Conservation (phyloP, 2,329 filamentous ascomycete genomes). For the Neonectria neomacrospora region DNA sequence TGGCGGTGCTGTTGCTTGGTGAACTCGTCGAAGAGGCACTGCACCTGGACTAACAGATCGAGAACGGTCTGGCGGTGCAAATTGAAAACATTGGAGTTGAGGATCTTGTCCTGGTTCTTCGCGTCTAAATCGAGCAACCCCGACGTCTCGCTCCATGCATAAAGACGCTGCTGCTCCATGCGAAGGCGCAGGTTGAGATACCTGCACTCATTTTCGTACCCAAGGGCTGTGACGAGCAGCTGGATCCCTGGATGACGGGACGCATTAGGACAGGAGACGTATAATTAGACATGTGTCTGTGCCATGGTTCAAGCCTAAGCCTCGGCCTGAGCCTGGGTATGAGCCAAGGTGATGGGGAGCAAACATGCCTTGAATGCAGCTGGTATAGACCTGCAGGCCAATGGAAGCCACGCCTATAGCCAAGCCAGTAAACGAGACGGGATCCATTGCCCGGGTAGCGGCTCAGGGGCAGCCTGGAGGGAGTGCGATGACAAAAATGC, state of each 20-base stretch:
- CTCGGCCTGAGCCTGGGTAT: neutral
- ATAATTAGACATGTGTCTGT: neutral
- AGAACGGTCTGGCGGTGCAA: conserved; percentile 61
- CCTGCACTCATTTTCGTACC: conserved; percentile 59
- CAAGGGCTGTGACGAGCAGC: conserved; percentile 59
- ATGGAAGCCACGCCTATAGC: conserved; percentile 58
- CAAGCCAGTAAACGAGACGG: conserved; percentile 55
- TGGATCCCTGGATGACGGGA: conserved; percentile 53
- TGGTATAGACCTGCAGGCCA: conserved; percentile 58
- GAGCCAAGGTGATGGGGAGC: neutral
- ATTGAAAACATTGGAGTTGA: conserved; percentile 60
- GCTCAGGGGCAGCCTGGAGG: conserved; percentile 4
- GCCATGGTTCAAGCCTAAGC: neutral
- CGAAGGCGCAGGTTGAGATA: conserved; percentile 61
- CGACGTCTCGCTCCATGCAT: conserved; percentile 62
- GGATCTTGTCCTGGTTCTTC: conserved; percentile 54
- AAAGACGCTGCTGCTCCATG: conserved; percentile 62
- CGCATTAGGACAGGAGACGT: conserved; percentile 17
- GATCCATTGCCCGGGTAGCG: conserved; percentile 51
- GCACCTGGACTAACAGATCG: conserved; percentile 59
- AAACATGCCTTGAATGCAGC: conserved; percentile 56
- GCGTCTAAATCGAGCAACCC: conserved; percentile 58
- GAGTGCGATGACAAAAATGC: conserved; percentile 3
- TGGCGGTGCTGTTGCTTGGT: conserved; percentile 55
- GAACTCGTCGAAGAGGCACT: conserved; percentile 60